Percentiles rank a stretch among this genome's conserved stretches.
Conservation (phyloP, 352 stramenopile species). For the Globisporangium okanoganense region DNA sequence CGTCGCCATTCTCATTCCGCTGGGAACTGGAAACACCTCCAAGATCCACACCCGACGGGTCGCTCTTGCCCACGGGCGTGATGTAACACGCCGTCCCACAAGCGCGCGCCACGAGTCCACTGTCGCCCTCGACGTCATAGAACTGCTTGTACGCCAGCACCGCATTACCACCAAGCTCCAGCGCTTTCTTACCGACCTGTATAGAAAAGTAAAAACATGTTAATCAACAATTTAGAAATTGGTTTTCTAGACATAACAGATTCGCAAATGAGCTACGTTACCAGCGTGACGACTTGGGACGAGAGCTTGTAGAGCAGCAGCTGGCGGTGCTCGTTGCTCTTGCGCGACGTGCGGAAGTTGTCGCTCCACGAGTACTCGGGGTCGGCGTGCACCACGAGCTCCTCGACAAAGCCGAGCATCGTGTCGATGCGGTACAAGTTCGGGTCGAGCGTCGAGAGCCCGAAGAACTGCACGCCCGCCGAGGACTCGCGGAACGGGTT, state of each 20-base stretch:
- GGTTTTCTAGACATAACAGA: neutral
- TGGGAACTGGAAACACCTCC: conserved; percentile 7
- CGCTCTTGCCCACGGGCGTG: conserved; percentile 59
- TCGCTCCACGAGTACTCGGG: conserved; percentile 98
- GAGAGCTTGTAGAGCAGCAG: conserved; percentile 94
- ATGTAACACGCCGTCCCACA: conserved; percentile 93
- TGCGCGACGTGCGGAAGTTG: conserved; percentile 89
- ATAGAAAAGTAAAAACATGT: conserved; percentile 33
- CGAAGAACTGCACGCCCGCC: conserved; percentile 97
- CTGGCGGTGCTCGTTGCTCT: conserved; percentile 96
- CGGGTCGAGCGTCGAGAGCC: conserved; percentile 92
- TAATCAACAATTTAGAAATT: neutral
- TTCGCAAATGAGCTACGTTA: conserved; percentile 6
- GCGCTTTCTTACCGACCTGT: conserved; percentile 94
- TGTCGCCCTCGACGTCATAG: conserved; percentile 99
- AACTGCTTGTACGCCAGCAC: conserved; percentile 98
- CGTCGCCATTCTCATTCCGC: conserved; percentile 23
- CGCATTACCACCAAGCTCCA: conserved; percentile 97
- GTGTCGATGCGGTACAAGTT: conserved; percentile 84
- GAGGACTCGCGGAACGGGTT: conserved; percentile 98
- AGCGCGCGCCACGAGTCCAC: conserved; percentile 94
- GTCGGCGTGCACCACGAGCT: conserved; percentile 97
- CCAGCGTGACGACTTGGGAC: conserved; percentile 76
- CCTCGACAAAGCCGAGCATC: conserved; percentile 93
- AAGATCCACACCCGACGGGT: conserved; percentile 1